Conservation (phyloP, 179 eudicot species). For the Amaranthus tricolor region DNA sequence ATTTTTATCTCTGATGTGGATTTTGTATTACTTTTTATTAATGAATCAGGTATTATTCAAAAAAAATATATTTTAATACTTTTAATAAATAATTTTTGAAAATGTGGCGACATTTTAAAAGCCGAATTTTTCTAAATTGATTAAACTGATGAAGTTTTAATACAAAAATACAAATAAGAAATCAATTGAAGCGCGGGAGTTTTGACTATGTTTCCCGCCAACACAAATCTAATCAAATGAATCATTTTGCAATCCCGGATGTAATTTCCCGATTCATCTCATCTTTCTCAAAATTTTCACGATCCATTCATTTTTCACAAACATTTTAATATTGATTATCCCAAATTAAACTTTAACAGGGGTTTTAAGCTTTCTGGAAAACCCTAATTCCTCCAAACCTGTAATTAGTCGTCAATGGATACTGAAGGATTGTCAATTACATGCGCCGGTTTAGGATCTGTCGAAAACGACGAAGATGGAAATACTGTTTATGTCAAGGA, state of each 20-base stretch:
- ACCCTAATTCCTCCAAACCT: conserved; percentile 21
- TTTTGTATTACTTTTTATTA: too few relatives aligned
- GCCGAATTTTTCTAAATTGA: not conserved
- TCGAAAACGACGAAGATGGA: conserved; percentile 70
- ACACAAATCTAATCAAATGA: conserved; percentile 1
- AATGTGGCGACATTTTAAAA: not conserved
- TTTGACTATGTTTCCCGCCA: conserved; percentile 31
- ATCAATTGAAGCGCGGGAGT: conserved; percentile 27
- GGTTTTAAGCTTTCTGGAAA: not conserved
- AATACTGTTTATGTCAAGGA: conserved; percentile 50
- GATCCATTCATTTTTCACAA: not conserved
- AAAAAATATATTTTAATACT: too few relatives aligned
- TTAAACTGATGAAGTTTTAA: not conserved
- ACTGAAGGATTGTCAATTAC: conserved; percentile 74
- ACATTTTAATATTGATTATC: not conserved
- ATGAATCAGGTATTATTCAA: too few relatives aligned
- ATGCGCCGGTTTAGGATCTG: conserved; percentile 71
- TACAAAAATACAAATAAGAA: not conserved
- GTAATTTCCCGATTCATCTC: not conserved
- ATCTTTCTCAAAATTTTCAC: not conserved
- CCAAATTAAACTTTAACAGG: not conserved
- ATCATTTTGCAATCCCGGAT: not conserved
- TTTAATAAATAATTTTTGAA: not conserved
- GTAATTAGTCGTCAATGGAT: conserved; percentile 22
- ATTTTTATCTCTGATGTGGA: too few relatives aligned